phyloP scores from a whole-genome alignment of 176 grass and related monocot genomes.

The Lolium multiflorum region DNA sequence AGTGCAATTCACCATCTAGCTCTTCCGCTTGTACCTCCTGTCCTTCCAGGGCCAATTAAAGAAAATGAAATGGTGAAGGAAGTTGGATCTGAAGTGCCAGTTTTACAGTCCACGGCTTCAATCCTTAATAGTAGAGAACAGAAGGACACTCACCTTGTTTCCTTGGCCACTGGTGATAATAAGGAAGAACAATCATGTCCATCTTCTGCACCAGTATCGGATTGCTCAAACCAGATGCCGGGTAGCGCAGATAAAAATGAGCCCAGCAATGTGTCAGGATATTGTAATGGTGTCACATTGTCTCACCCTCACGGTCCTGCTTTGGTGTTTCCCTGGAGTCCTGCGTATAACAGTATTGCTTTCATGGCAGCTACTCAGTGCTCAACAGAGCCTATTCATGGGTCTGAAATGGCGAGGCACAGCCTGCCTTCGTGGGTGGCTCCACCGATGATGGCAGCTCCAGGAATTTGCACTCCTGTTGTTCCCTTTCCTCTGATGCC shows the following conservation, averaged over 20 bases:
- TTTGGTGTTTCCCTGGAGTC: conserved; percentile 59
- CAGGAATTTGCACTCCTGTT: conserved; percentile 43
- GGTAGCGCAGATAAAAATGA: conserved; percentile 45
- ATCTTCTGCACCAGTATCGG: conserved; percentile 40
- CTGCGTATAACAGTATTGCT: conserved; percentile 58
- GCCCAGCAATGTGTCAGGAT: conserved; percentile 43
- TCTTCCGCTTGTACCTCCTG: conserved; percentile 30
- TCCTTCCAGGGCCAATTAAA: conserved; percentile 24
- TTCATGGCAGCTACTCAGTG: conserved; percentile 40
- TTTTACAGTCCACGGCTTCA: conserved; percentile 48
- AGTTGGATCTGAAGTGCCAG: conserved; percentile 50
- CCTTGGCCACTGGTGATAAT: conserved; percentile 41
- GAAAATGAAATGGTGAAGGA: conserved; percentile 46
- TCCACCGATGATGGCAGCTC: conserved; percentile 22
- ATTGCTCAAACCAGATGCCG: conserved; percentile 40
- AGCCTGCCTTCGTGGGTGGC: conserved; percentile 14
- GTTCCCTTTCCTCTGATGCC: conserved; percentile 64
- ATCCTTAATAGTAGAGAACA: conserved; percentile 51
- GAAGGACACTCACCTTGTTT: conserved; percentile 44
- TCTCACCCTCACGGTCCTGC: conserved; percentile 48
- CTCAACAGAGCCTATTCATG: conserved; percentile 34
- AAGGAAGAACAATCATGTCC: conserved; percentile 61
- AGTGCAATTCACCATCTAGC: conserved; percentile 45
- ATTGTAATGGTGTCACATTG: conserved; percentile 41
- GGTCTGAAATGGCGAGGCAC: conserved; percentile 24